Evolutionary conservation across 768 basidiomycete species (phyloP).

Genomic region (Mycena vitilis): DNA sequence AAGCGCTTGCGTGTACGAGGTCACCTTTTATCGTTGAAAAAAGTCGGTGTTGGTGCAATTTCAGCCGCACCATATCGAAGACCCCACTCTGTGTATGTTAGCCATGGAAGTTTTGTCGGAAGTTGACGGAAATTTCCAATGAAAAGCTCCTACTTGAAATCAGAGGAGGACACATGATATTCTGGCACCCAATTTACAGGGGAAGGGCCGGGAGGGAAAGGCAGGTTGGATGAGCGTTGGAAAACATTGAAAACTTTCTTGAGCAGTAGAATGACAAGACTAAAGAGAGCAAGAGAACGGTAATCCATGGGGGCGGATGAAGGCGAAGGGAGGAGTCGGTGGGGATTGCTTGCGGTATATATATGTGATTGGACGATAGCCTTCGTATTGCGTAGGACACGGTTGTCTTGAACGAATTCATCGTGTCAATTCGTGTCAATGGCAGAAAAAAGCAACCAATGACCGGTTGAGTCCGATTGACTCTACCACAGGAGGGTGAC

Average conservation of each 20-base stretch:
- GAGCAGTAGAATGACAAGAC: neutral
- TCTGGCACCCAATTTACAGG: neutral
- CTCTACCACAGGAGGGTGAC: no score
- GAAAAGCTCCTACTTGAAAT: neutral
- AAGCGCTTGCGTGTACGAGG: constrained; percentile 2
- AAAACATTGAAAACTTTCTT: neutral
- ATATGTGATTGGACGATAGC: no score
- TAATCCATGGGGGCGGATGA: neutral
- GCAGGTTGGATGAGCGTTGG: constrained; percentile 1
- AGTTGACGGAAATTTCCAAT: neutral
- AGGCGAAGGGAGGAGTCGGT: no score
- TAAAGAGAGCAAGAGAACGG: neutral
- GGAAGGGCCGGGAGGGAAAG: constrained; percentile 41
- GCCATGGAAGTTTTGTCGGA: neutral
- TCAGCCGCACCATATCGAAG: neutral
- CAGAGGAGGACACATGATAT: no score
- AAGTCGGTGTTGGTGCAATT: no score
- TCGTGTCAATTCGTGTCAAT: no score
- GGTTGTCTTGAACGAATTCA: no score
- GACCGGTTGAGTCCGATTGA: no score
- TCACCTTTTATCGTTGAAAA: neutral
- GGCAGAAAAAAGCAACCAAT: no score
- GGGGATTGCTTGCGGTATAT: no score
- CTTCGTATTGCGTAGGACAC: no score
- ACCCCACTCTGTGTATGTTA: neutral